Conservation (phyloP, 2,329 filamentous ascomycete genomes). For the Macroventuria anomochaeta region DNA sequence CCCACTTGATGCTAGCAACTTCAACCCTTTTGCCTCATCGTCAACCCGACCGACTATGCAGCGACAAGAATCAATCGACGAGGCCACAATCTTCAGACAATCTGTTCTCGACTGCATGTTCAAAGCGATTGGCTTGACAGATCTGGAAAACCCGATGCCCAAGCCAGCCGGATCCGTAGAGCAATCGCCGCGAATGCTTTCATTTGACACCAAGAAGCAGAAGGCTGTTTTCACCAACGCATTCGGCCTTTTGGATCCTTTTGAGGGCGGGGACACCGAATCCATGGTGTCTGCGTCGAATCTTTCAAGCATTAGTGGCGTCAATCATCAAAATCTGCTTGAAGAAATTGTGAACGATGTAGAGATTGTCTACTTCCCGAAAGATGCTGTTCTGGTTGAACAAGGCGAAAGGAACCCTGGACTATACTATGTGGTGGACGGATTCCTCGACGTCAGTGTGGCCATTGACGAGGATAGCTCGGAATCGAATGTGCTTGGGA, state of each 20-base stretch:
- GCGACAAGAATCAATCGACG: constrained; percentile 81
- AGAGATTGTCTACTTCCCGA: constrained; percentile 96
- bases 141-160: constrained; percentile 67
- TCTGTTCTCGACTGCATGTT: constrained; percentile 96
- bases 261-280: constrained; percentile 83
- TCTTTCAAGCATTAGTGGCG: constrained; percentile 58
- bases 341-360: constrained; percentile 90
- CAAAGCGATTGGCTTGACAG: constrained; percentile 85
- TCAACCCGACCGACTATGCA: constrained; percentile 57
- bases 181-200: constrained; percentile 82
- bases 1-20: constrained; percentile 54
- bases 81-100: constrained; percentile 86
- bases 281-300: constrained; percentile 69
- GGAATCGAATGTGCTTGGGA: constrained; percentile 54
- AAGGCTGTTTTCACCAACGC: constrained; percentile 85
- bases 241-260: constrained; percentile 88
- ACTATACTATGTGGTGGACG: constrained; percentile 96
- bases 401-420: constrained; percentile 97
- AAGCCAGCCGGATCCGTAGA: constrained; percentile 74
- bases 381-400: constrained; percentile 92
- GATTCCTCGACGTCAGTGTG: constrained; percentile 94
- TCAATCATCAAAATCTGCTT: constrained; percentile 68
- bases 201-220: constrained; percentile 80
- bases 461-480: constrained; percentile 68
- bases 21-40: constrained; percentile 51